Evolutionary conservation across 441 rosid species (phyloP).

Genomic region (Croton setiger): DNA sequence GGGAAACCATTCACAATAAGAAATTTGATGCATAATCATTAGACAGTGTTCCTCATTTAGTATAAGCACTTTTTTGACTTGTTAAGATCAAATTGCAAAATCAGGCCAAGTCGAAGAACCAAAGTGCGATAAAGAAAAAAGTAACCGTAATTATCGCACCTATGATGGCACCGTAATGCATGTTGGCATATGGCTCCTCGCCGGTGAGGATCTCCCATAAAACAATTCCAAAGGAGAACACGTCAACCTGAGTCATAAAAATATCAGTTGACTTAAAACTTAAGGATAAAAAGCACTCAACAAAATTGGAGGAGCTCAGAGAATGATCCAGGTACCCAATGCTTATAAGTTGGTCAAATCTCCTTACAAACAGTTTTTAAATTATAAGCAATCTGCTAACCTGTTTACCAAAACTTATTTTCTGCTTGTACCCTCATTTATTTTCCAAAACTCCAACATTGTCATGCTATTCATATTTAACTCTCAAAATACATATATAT

Average conservation of each 20-base stretch:
- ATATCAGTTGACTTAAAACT: background rate
- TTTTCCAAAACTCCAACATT: too few species aligned
- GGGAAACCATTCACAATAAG: background rate
- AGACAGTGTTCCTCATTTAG: too few species aligned
- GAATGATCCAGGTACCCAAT: background rate
- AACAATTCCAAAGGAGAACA: constrained; percentile 90
- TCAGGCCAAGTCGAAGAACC: too few species aligned
- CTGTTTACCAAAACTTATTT: too few species aligned
- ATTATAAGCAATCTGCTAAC: too few species aligned
- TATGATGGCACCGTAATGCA: constrained; percentile 96
- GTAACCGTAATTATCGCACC: constrained; percentile 36
- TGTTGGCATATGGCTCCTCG: constrained; percentile 94
- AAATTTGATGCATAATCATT: background rate
- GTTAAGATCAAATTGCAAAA: too few species aligned
- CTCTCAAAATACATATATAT: too few species aligned
- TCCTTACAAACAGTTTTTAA: too few species aligned
- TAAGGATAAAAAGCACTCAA: background rate
- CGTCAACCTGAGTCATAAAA: constrained; percentile 62
- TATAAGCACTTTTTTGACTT: too few species aligned
- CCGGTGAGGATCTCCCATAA: constrained; percentile 97
- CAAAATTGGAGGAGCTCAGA: background rate
- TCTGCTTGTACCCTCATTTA: too few species aligned
- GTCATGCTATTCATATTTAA: too few species aligned
- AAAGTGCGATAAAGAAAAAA: constrained; percentile 3
- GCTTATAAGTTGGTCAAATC: background rate